Evolutionary conservation across 2,329 filamentous ascomycete genomes (phyloP).

Genomic region (Incumbomyces delicatus): DNA sequence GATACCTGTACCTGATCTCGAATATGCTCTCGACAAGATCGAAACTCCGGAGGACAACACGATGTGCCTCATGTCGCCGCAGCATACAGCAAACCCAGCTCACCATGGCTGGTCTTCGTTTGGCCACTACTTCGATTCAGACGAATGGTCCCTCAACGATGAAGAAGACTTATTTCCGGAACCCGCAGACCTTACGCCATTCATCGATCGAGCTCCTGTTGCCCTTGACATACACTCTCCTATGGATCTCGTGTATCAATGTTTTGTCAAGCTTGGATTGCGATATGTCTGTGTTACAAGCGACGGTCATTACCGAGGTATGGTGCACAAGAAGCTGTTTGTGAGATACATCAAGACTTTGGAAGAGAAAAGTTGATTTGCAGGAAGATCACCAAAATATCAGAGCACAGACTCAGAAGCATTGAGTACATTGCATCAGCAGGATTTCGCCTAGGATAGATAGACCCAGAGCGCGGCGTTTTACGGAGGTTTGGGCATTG

Average conservation of each 20-base stretch:
- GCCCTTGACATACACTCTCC: conserved; percentile 79
- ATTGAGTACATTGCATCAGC: too few relatives aligned
- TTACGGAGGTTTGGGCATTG: too few relatives aligned
- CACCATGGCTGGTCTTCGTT: conserved; percentile 14
- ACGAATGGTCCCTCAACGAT: conserved; percentile 48
- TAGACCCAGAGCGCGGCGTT: too few relatives aligned
- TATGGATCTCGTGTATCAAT: conserved; percentile 92
- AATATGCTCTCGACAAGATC: conserved; percentile 81
- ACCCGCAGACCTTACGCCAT: conserved; percentile 78
- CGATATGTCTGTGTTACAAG: conserved; percentile 83
- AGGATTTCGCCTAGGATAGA: too few relatives aligned
- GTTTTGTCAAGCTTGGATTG: conserved; percentile 86
- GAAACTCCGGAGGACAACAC: conserved; percentile 58
- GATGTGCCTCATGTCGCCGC: conserved; percentile 70
- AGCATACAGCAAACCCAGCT: conserved; percentile 34
- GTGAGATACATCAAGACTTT: conserved; percentile 64
- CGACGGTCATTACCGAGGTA: conserved; percentile 75
- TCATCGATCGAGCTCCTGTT: conserved; percentile 84
- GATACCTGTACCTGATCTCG: conserved; percentile 87
- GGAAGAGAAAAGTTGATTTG: not conserved
- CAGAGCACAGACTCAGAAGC: too few relatives aligned
- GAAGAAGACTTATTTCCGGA: conserved; percentile 51
- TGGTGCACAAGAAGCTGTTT: conserved; percentile 97
- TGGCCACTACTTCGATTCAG: conserved; percentile 32
- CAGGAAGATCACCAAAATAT: too few relatives aligned